Base-by-base conservation (phyloP, 345 rosid species). In the Diplotaxis tenuifolia region DNA sequence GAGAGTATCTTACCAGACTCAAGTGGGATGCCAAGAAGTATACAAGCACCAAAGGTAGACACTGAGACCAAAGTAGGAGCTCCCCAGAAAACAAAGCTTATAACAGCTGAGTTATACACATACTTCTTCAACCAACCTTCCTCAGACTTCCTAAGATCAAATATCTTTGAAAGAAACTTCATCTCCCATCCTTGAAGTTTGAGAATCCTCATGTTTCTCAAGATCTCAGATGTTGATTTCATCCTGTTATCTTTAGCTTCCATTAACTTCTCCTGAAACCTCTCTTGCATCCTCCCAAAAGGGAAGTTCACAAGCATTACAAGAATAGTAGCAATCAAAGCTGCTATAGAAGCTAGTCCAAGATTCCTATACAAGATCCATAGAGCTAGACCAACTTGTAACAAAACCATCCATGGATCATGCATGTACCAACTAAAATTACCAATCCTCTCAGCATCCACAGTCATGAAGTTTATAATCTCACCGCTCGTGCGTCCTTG, bases 171-270 rank as follows among this genome's bases (percentile, higher is more conserved):
- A 38, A 74, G 75, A 73, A 91, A 89, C 73, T 84, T 86, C 79
- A 75, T 79, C 71, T 91, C 97, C 97, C 97, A 91, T 8, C 87
- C 86, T 7, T 91, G 92, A 56, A 91, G 84, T 78, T 91, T 91
- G 65, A 91, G 84, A 68, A 89, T 85, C 82, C 80, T 91, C 90
- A 91, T 91, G 76, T 78, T 89, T 76, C 78, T 71, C 34, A 89
- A 68, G 52, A 88, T 78, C 79, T 91, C 97, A 8, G 95, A 80
- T 55, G 90, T 87, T 29, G 83, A 81, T 69, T 82, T 84, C 80
- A 87, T 83, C 70, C 89, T 72, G 45, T 72, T 72, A 60, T 91
- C 97, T 70, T 87, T 85, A 10, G 87, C 76, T 55, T 77, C 23
- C 93, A 89, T 89, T 61, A 89, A 65, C 62, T 78, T 75, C 10